Percentiles rank a stretch among this genome's conserved stretches.
phyloP scores from a whole-genome alignment of 78 protist genomes.

The Guillardia theta region DNA sequence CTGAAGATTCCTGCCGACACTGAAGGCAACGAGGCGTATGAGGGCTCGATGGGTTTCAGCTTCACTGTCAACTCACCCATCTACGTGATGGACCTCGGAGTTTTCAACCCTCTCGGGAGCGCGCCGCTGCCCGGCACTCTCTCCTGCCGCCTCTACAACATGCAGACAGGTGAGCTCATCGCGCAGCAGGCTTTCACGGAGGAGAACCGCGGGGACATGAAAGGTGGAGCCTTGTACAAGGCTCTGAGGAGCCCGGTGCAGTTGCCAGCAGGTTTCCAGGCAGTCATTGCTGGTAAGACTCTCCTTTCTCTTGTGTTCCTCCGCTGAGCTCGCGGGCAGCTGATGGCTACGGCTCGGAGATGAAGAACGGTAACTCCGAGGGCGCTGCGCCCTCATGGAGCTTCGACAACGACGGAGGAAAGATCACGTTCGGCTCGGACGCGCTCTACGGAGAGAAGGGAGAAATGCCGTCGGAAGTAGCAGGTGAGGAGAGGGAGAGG shows the following conservation, averaged over 20 bases:
- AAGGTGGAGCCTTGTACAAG: not conserved
- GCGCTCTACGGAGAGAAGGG: not conserved
- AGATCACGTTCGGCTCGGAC: not conserved
- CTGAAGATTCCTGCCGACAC: not conserved
- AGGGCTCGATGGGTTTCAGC: not conserved
- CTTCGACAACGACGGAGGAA: not conserved
- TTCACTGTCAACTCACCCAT: not conserved
- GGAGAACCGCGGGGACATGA: not conserved
- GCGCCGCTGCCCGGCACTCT: not conserved
- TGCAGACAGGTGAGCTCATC: not conserved
- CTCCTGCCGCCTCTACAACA: not conserved
- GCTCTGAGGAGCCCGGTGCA: not conserved
- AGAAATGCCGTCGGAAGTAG: not conserved
- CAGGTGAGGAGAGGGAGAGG: too few species aligned
- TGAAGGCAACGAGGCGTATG: not conserved
- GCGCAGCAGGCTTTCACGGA: conserved; percentile 9
- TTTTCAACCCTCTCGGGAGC: not conserved
- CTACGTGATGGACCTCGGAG: not conserved
- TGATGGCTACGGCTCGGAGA: not conserved
- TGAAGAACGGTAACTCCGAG: not conserved
- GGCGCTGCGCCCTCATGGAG: not conserved
- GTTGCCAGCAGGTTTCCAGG: not conserved
- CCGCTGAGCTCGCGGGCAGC: too few species aligned
- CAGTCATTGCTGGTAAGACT: not conserved
- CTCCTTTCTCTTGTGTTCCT: not conserved